These are phyloP conservation scores for Podospora pseudocomata DNA, from an alignment of 495 filamentous ascomycete genomes.

Conservation along the genomic window DNA sequence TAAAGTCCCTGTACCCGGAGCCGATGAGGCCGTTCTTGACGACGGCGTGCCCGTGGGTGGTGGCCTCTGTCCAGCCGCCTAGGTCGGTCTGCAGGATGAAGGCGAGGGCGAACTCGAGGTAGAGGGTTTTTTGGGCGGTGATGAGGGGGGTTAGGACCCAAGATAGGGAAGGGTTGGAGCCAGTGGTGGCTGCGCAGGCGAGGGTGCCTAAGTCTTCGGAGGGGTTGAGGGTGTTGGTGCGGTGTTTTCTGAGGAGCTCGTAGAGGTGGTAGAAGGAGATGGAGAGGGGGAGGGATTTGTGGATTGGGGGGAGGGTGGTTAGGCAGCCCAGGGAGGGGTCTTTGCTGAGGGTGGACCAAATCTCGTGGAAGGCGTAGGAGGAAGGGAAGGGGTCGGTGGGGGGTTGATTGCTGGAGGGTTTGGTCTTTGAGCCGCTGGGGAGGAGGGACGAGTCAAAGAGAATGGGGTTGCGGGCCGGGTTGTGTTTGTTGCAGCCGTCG, in stretches of 20 bases:
- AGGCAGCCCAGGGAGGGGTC: too few relatives aligned
- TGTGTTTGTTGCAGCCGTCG: conserved; percentile 31
- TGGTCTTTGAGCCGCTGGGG: conserved; percentile 9
- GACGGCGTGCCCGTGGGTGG: conserved; percentile 11
- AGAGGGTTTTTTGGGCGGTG: conserved; percentile 12
- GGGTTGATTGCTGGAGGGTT: conserved; percentile 12
- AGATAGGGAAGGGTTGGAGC: conserved; percentile 13
- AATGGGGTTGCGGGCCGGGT: conserved; percentile 21
- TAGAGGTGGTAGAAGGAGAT: conserved; percentile 29
- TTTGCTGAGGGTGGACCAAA: conserved; percentile 19
- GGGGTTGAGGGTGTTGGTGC: neutral
- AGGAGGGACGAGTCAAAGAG: conserved; percentile 24
- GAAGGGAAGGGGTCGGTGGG: neutral
- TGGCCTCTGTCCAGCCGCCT: conserved; percentile 9
- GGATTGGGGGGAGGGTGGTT: conserved; percentile 22
- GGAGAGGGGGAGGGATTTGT: conserved; percentile 25
- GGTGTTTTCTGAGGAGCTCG: conserved; percentile 12
- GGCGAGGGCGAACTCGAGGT: conserved; percentile 22
- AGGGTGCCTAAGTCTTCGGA: neutral
- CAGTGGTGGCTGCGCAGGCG: conserved; percentile 12
- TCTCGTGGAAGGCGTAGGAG: conserved; percentile 15
- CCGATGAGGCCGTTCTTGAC: conserved; percentile 20
- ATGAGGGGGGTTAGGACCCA: conserved; percentile 14
- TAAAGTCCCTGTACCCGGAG: conserved; percentile 21
- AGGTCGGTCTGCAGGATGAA: conserved; percentile 26